phyloP scores from a whole-genome alignment of 2,329 filamentous ascomycete genomes.

The Xylariaceae sp. region DNA sequence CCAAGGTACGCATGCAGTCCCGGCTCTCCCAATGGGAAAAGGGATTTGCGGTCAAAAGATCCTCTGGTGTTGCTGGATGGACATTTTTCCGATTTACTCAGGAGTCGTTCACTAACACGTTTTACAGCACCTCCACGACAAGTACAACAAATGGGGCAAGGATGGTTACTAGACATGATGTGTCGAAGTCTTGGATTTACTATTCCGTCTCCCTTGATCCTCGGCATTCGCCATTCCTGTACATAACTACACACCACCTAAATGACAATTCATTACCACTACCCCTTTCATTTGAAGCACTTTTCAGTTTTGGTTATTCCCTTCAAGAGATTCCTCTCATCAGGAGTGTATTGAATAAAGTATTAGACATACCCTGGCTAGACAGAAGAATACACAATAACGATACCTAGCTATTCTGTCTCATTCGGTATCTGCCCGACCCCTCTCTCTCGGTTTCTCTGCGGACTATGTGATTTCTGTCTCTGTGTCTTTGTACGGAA shows the following conservation, averaged over 20 bases:
- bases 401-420: neutral
- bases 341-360: neutral
- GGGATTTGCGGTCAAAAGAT: neutral
- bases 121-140: constrained; percentile 77
- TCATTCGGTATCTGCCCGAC: neutral
- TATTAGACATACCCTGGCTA: neutral
- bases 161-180: constrained; percentile 63
- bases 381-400: neutral
- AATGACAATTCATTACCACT: constrained; percentile 9
- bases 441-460: neutral
- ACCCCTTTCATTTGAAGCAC: neutral
- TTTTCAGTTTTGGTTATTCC: neutral
- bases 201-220: constrained; percentile 15
- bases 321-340: neutral
- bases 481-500: neutral
- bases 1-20: constrained; percentile 57
- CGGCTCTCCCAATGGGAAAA: neutral
- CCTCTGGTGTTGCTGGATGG: neutral
- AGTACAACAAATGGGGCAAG: constrained; percentile 99
- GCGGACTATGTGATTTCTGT: neutral
- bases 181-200: constrained; percentile 11
- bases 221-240: constrained; percentile 20
- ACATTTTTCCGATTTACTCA: neutral
- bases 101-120: constrained; percentile 2
- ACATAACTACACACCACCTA: constrained; percentile 21